A percentile compares a stretch with the other conserved stretches of the same genome.
Evolutionary conservation across 2,329 filamentous ascomycete genomes (phyloP).

Genomic region (Pleurostoma richardsiae): DNA sequence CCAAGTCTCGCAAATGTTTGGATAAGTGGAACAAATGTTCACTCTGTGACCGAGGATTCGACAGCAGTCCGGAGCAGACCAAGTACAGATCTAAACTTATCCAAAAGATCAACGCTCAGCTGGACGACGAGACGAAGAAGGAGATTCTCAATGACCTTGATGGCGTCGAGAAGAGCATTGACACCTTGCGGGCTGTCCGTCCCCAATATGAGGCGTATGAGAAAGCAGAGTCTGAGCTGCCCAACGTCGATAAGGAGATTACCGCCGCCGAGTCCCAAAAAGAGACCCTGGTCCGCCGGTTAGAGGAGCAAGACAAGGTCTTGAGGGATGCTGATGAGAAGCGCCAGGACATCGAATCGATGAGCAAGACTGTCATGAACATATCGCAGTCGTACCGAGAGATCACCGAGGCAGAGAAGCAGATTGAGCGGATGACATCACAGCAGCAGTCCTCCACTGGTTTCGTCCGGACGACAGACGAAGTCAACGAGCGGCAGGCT

Average conservation of each 20-base stretch:
- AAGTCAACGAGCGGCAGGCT: constrained; percentile 75
- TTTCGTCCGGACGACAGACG: constrained; percentile 66
- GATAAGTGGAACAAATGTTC: constrained; percentile 68
- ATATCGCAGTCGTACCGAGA: constrained; percentile 71
- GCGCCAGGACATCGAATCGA: constrained; percentile 52
- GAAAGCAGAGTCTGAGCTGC: constrained; percentile 67
- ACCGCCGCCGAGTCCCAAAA: constrained; percentile 48
- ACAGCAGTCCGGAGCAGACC: constrained; percentile 46
- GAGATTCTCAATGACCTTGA: constrained; percentile 32
- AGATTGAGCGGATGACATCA: constrained; percentile 69
- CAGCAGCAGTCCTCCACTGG: constrained; percentile 68
- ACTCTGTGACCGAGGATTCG: constrained; percentile 69
- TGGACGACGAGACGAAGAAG: constrained; percentile 57
- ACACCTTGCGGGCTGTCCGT: constrained; percentile 56
- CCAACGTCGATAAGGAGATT: constrained; percentile 60
- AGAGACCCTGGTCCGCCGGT: constrained; percentile 50
- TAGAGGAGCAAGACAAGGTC: constrained; percentile 63
- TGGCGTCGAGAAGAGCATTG: constrained; percentile 32
- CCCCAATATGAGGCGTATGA: constrained; percentile 70
- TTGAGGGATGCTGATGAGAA: constrained; percentile 61
- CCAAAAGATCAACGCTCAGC: constrained; percentile 59
- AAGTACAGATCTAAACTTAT: constrained; percentile 53
- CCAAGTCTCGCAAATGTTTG: constrained; percentile 59
- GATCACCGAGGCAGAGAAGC: constrained; percentile 62
- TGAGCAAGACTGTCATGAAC: constrained; percentile 69